A percentile compares a stretch with the other conserved stretches of the same genome.
These are phyloP conservation scores for Candida argentea DNA, from an alignment of 805 yeast species.

Conservation along the genomic window DNA sequence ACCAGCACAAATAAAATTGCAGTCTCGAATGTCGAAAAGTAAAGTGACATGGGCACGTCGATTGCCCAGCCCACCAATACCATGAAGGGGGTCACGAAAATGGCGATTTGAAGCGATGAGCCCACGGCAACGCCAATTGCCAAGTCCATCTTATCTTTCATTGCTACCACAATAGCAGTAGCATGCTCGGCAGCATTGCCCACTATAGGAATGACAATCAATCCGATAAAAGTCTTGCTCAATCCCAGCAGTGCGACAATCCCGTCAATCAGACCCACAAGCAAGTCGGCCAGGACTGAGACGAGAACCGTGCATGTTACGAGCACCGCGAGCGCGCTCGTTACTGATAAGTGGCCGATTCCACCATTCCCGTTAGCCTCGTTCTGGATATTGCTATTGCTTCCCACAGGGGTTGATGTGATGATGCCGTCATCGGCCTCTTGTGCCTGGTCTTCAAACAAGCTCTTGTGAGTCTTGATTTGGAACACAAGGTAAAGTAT, in stretches of 20 bases:
- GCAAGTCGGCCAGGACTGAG: conserved; percentile 84
- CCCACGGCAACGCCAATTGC: conserved; percentile 97
- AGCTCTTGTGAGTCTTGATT: conserved; percentile 69
- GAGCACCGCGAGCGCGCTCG: conserved; percentile 46
- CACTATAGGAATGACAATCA: conserved; percentile 89
- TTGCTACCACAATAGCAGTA: conserved; percentile 90
- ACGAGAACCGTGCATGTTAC: conserved; percentile 65
- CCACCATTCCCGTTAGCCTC: conserved; percentile 9
- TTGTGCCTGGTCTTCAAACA: conserved; percentile 49
- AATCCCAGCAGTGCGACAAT: conserved; percentile 77
- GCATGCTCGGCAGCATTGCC: conserved; percentile 99
- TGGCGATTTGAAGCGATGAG: conserved; percentile 87
- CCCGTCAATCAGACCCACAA: conserved; percentile 88
- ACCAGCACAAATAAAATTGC: conserved; percentile 86
- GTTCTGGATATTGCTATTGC: conserved; percentile 12
- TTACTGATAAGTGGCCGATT: conserved; percentile 36
- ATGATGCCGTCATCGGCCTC: conserved; percentile 30
- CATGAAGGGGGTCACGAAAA: conserved; percentile 92
- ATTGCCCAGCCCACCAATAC: conserved; percentile 90
- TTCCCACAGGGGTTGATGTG: conserved; percentile 14
- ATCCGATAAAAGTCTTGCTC: conserved; percentile 90
- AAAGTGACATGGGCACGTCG: conserved; percentile 86
- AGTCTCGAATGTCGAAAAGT: conserved; percentile 89
- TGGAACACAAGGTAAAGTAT: conserved; percentile 78
- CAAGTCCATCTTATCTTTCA: conserved; percentile 93